phyloP scores from a whole-genome alignment of 371 early-diverging fungal genomes.

The Rhizopus sp. region DNA sequence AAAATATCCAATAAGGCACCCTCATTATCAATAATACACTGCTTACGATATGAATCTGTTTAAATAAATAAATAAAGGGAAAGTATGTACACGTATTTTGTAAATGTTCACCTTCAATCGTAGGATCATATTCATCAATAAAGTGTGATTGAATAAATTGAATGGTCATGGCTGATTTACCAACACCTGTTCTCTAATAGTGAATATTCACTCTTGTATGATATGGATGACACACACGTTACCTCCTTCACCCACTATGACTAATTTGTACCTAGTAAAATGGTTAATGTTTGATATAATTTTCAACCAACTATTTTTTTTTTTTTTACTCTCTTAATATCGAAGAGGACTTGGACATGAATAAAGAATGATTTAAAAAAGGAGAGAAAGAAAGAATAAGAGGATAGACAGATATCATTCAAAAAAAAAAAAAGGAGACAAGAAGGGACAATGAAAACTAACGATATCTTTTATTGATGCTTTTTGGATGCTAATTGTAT shows the following conservation, averaged over 20 bases:
- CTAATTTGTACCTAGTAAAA: conserved; percentile 56
- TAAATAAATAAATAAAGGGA: not conserved
- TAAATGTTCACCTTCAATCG: conserved; percentile 64
- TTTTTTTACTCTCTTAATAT: conserved; percentile 15
- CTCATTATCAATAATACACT: conserved; percentile 71
- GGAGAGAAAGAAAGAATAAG: not conserved
- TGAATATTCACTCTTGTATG: not conserved
- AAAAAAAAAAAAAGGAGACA: conserved; percentile 3
- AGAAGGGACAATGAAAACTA: not conserved
- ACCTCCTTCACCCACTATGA: conserved; percentile 77
- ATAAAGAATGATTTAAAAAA: conserved; percentile 5
- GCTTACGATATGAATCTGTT: conserved; percentile 79
- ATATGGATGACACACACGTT: not conserved
- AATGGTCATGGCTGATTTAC: conserved; percentile 79
- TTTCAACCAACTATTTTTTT: not conserved
- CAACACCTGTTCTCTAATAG: conserved; percentile 40
- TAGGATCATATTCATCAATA: conserved; percentile 85
- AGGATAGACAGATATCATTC: not conserved
- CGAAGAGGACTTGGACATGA: conserved; percentile 8
- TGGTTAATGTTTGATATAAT: not conserved
- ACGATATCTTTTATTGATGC: not conserved
- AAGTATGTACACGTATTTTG: conserved; percentile 3
- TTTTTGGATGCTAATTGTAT: conserved; percentile 5
- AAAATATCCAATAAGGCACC: conserved; percentile 75
- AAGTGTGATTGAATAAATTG: conserved; percentile 81